Percentiles rank a stretch among this genome's conserved stretches.
phyloP scores from a whole-genome alignment of 306 rosid genomes.

The Prinsepia uniflora region DNA sequence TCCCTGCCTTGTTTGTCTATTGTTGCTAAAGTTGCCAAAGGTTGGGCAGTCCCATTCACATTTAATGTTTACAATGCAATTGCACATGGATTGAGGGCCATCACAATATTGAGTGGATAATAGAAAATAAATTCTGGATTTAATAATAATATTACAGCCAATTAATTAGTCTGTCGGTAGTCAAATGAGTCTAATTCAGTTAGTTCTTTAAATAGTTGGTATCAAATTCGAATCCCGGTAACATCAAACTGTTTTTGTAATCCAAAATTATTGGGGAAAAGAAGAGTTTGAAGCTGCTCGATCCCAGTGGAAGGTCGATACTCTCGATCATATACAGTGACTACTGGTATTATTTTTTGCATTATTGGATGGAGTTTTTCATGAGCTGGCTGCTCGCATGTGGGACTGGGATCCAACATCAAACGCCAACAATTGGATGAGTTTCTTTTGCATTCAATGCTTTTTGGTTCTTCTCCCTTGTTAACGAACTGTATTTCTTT shows the following conservation, averaged over 20 bases:
- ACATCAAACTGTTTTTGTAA: too few relatives aligned
- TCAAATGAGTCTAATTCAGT: too few relatives aligned
- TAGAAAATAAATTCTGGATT: too few relatives aligned
- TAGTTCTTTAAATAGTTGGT: too few relatives aligned
- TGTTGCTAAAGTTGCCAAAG: not conserved
- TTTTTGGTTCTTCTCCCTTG: not conserved
- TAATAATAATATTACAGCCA: not conserved
- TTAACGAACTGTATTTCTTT: not conserved
- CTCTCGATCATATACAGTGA: too few relatives aligned
- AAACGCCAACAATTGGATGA: not conserved
- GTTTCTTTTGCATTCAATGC: not conserved
- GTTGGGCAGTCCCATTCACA: constrained; percentile 1
- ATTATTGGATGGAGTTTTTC: not conserved
- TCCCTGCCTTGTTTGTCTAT: not conserved
- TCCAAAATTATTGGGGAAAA: too few relatives aligned
- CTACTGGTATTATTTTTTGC: not conserved
- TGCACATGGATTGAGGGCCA: not conserved
- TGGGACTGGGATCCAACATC: not conserved
- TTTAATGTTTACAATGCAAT: not conserved
- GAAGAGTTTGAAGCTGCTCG: too few relatives aligned
- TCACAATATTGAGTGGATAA: not conserved
- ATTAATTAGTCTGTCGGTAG: too few relatives aligned
- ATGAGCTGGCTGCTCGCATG: not conserved
- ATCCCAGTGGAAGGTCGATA: not conserved
- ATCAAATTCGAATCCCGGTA: too few relatives aligned